Evolutionary conservation across 2,329 filamentous ascomycete species (phyloP).

Genomic region (Arthrobotrys conoides): DNA sequence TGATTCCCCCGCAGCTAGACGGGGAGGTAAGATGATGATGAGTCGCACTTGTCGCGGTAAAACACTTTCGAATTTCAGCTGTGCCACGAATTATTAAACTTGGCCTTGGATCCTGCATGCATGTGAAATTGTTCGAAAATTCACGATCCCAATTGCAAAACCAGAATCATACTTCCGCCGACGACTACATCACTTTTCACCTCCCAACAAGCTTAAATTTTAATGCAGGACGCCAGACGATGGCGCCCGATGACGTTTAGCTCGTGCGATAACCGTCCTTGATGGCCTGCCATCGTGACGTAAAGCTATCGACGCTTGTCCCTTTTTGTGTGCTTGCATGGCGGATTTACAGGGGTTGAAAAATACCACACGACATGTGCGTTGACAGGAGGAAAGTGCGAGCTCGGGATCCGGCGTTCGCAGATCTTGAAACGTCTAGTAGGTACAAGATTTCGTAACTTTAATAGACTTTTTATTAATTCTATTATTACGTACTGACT

Average conservation of each 20-base stretch:
- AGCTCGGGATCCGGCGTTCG: slow-evolving; percentile 10
- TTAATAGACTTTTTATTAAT: too few relatives aligned
- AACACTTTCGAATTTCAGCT: slow-evolving; percentile 13
- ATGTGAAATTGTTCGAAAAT: slow-evolving; percentile 12
- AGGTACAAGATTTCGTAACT: too few relatives aligned
- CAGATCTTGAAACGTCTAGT: neutral
- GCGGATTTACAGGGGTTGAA: slow-evolving; percentile 5
- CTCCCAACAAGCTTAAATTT: neutral
- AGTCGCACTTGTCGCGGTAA: slow-evolving; percentile 28
- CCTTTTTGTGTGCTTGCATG: neutral
- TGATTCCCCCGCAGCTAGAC: slow-evolving; percentile 17
- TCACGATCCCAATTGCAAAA: slow-evolving; percentile 2
- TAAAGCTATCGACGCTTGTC: slow-evolving; percentile 29
- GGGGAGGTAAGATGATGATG: slow-evolving; percentile 15
- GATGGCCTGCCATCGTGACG: slow-evolving; percentile 54
- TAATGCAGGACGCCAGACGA: slow-evolving; percentile 17
- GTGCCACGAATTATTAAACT: slow-evolving; percentile 8
- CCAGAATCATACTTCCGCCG: neutral
- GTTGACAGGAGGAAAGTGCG: neutral
- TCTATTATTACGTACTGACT: too few relatives aligned
- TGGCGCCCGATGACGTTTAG: slow-evolving; percentile 48
- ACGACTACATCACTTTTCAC: slow-evolving; percentile 1
- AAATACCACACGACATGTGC: slow-evolving; percentile 31
- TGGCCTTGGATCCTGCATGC: slow-evolving; percentile 19
- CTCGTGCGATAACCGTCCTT: slow-evolving; percentile 41